Percentiles rank a stretch among this genome's conserved stretches.
Evolutionary conservation across 2,329 filamentous ascomycete species (phyloP).

Genomic region (Cadophora sp.): DNA sequence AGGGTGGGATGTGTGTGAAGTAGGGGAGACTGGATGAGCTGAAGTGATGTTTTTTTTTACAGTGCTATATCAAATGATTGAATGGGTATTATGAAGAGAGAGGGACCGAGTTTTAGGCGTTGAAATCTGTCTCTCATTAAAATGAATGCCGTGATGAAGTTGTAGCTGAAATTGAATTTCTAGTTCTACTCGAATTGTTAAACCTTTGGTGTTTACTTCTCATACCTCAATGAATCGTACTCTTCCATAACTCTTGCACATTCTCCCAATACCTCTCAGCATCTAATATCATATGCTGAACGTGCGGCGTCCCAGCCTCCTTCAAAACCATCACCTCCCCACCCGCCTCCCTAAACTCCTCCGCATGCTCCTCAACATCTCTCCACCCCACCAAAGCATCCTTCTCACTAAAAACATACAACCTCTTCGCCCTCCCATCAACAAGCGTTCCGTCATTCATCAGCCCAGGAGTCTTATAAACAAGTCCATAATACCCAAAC

Average conservation of each 20-base stretch:
- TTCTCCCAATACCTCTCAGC: constrained; percentile 32
- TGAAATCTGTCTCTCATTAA: no score
- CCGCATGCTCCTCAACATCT: constrained; percentile 33
- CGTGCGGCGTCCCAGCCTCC: constrained; percentile 29
- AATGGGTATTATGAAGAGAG: no score
- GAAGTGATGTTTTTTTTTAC: no score
- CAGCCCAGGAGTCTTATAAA: constrained; percentile 10
- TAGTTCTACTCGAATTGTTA: no score
- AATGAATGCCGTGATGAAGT: no score
- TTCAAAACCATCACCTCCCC: constrained; percentile 23
- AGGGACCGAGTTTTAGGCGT: no score
- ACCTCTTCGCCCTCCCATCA: constrained; percentile 29
- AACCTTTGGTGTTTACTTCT: not conserved
- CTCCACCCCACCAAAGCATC: constrained; percentile 30
- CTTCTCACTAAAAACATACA: constrained; percentile 35
- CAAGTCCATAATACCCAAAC: constrained; percentile 15
- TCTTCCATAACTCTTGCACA: constrained; percentile 27
- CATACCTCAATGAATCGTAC: not conserved
- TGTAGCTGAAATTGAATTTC: no score
- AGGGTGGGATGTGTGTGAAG: no score
- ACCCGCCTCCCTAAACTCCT: constrained; percentile 24
- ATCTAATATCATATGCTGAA: constrained; percentile 33
- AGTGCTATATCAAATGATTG: no score
- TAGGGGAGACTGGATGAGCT: no score
- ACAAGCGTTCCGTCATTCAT: constrained; percentile 29